These are phyloP conservation scores for Coprinopsis marcescibilis DNA, from an alignment of 768 basidiomycete genomes.

Conservation along the genomic window DNA sequence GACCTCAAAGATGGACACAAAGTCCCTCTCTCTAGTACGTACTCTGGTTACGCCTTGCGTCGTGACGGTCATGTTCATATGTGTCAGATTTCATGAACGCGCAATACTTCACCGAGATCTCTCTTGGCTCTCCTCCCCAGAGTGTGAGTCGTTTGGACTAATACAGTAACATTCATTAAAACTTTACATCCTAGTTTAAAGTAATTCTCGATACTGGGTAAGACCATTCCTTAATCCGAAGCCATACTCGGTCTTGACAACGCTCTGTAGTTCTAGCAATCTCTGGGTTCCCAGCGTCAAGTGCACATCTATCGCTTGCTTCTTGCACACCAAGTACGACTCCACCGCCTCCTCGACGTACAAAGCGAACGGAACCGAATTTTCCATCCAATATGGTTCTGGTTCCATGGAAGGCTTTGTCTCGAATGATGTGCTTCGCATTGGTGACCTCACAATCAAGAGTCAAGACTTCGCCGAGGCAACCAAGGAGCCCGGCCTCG, in stretches of 20 bases:
- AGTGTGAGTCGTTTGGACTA: conserved; percentile 36
- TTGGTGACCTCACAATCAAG: conserved; percentile 77
- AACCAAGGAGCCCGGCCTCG: conserved; percentile 91
- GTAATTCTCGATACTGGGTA: conserved; percentile 93
- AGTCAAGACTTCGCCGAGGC: conserved; percentile 92
- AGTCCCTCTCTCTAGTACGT: conserved; percentile 86
- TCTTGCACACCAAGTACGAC: conserved; percentile 93
- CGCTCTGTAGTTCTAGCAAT: conserved; percentile 64
- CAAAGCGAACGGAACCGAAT: conserved; percentile 84
- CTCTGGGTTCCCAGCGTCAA: conserved; percentile 85
- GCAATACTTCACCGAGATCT: conserved; percentile 90
- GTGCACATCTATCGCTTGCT: conserved; percentile 88
- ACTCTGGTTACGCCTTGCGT: conserved; percentile 1
- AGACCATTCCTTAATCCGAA: neutral
- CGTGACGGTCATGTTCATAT: conserved; percentile 9
- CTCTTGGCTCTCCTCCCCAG: conserved; percentile 81
- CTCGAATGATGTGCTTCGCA: conserved; percentile 71
- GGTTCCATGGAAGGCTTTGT: conserved; percentile 97
- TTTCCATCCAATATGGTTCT: conserved; percentile 91
- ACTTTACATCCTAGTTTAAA: conserved; percentile 57
- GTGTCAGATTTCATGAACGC: conserved; percentile 92
- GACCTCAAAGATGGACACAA: conserved; percentile 71
- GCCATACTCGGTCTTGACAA: conserved; percentile 9
- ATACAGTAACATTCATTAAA: conserved; percentile 1
- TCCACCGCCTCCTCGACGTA: conserved; percentile 72